phyloP scores from a whole-genome alignment of 73 alveolate genomes.

The Stentor coeruleus region DNA sequence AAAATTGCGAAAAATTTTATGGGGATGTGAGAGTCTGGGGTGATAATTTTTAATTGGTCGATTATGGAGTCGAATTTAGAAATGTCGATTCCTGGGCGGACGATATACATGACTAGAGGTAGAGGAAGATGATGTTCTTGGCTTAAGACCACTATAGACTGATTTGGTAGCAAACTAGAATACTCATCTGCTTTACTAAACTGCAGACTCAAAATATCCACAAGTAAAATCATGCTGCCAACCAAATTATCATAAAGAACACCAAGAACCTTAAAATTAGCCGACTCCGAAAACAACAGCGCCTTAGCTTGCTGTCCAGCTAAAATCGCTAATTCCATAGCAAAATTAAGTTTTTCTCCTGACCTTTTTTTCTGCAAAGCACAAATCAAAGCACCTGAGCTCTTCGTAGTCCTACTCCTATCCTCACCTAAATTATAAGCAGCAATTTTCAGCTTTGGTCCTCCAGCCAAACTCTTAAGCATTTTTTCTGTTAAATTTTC shows the following conservation, averaged over 20 bases:
- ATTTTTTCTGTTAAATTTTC: slow-evolving; percentile 46
- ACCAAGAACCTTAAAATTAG: slow-evolving; percentile 37
- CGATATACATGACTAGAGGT: slow-evolving; percentile 40
- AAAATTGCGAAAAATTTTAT: background rate
- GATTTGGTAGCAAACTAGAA: slow-evolving; percentile 44
- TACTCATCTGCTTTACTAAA: slow-evolving; percentile 39
- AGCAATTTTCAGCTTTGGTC: slow-evolving; percentile 46
- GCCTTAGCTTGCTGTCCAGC: slow-evolving; percentile 43
- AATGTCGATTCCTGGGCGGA: slow-evolving; percentile 51
- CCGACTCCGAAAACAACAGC: slow-evolving; percentile 31
- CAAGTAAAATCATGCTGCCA: background rate
- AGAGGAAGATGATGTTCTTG: slow-evolving; percentile 38
- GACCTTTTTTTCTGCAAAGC: slow-evolving; percentile 31
- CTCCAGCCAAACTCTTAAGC: slow-evolving; percentile 56
- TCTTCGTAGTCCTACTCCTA: slow-evolving; percentile 36
- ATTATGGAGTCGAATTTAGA: background rate
- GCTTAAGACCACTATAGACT: slow-evolving; percentile 40
- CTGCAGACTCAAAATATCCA: slow-evolving; percentile 38
- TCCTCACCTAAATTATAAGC: slow-evolving; percentile 30
- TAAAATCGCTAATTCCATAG: slow-evolving; percentile 31
- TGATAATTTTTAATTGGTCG: background rate
- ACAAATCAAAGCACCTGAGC: slow-evolving; percentile 33
- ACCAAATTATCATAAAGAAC: slow-evolving; percentile 43
- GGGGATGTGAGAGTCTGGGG: slow-evolving; percentile 1
- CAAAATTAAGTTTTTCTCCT: background rate